Conservation (phyloP, 2,329 filamentous ascomycete genomes). For the Rosellinia necatrix region DNA sequence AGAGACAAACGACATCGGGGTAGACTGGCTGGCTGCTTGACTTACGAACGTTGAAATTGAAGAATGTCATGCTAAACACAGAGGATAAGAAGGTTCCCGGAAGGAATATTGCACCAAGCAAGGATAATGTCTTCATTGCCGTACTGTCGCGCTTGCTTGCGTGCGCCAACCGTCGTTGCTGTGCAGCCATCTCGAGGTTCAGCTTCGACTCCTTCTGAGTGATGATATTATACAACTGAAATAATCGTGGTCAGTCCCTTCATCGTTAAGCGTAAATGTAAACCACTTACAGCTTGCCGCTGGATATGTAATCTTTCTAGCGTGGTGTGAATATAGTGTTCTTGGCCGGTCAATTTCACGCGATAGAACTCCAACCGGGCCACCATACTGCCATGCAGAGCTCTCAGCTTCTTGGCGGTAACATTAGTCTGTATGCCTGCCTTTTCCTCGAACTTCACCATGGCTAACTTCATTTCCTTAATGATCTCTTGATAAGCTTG, state of each 20-base stretch:
- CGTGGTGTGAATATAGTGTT: slow-evolving; percentile 67
- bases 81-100: slow-evolving; percentile 67
- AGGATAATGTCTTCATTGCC: slow-evolving; percentile 68
- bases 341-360: slow-evolving; percentile 63
- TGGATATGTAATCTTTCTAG: slow-evolving; percentile 65
- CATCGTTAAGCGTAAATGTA: background rate
- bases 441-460: slow-evolving; percentile 49
- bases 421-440: slow-evolving; percentile 21
- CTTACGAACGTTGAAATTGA: slow-evolving; percentile 60
- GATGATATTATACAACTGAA: slow-evolving; percentile 67
- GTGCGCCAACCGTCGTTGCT: slow-evolving; percentile 63
- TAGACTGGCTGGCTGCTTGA: background rate
- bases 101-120: slow-evolving; percentile 66
- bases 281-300: slow-evolving; percentile 58
- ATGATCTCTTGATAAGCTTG: slow-evolving; percentile 64
- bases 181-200: slow-evolving; percentile 65
- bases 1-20: too few relatives aligned
- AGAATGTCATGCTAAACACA: slow-evolving; percentile 70
- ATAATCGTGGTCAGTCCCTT: slow-evolving; percentile 13
- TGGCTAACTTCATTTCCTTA: slow-evolving; percentile 52
- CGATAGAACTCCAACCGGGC: slow-evolving; percentile 63
- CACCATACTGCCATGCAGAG: slow-evolving; percentile 57
- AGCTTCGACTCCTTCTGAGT: slow-evolving; percentile 67
- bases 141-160: slow-evolving; percentile 65
- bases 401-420: slow-evolving; percentile 28